A percentile compares a stretch with the other conserved stretches of the same genome.
These are phyloP conservation scores for Chytriomyces sp. DNA, from an alignment of 192 early-diverging fungal genomes.

Conservation along the genomic window DNA sequence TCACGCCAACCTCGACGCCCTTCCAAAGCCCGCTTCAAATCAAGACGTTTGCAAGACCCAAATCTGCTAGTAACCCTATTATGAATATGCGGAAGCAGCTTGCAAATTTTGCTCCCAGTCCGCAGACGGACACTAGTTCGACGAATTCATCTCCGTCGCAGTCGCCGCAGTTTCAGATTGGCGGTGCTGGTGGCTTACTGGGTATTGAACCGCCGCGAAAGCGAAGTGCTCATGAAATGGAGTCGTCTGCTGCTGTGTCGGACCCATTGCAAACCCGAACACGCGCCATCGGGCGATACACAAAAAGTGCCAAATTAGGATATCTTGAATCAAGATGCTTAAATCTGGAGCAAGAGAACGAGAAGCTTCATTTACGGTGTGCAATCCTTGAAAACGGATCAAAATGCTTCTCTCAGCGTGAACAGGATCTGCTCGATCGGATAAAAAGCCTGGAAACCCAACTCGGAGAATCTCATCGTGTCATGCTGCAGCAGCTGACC, in stretches of 20 bases:
- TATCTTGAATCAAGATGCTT: slow-evolving; percentile 79
- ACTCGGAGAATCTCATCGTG: slow-evolving; percentile 47
- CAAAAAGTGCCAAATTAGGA: slow-evolving; percentile 55
- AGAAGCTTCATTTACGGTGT: slow-evolving; percentile 28
- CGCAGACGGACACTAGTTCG: too few species aligned
- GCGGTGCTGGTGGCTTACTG: not conserved
- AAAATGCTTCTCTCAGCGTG: slow-evolving; percentile 36
- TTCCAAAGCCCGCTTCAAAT: too few species aligned
- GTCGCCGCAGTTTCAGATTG: not conserved
- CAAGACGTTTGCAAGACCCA: too few species aligned
- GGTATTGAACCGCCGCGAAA: not conserved
- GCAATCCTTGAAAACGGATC: slow-evolving; percentile 49
- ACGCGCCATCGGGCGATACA: not conserved
- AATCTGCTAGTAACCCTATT: too few species aligned
- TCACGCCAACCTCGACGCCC: too few species aligned
- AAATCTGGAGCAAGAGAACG: slow-evolving; percentile 81
- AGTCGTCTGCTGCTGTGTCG: not conserved
- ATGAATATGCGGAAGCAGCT: too few species aligned
- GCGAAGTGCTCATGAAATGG: not conserved
- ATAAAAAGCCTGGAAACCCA: slow-evolving; percentile 40
- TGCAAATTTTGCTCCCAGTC: too few species aligned
- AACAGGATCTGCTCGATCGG: slow-evolving; percentile 40
- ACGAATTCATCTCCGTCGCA: not conserved
- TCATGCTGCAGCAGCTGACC: slow-evolving; percentile 29
- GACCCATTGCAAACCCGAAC: not conserved